Conservation (phyloP, 768 basidiomycete species). For the Tulasnella sp. region DNA sequence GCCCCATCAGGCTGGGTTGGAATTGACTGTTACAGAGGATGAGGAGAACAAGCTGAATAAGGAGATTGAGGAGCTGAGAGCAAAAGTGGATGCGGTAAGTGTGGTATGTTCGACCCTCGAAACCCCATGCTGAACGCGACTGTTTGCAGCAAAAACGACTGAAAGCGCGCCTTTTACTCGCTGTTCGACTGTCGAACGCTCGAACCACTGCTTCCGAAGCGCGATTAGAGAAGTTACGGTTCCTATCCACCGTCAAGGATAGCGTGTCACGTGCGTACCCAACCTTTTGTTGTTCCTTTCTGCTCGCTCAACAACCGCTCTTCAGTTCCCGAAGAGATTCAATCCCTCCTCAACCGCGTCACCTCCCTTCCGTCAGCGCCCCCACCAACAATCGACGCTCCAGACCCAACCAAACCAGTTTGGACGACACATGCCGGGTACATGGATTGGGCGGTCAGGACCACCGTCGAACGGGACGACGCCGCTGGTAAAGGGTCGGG, state of each 20-base stretch:
- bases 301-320: constrained; percentile 41
- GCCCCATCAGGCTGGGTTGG: constrained; percentile 69
- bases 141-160: constrained; percentile 59
- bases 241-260: constrained; percentile 43
- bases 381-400: constrained; percentile 16
- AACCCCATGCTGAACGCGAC: constrained; percentile 20
- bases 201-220: constrained; percentile 12
- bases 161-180: constrained; percentile 52
- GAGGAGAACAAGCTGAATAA: constrained; percentile 50
- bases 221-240: constrained; percentile 10
- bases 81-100: constrained; percentile 66
- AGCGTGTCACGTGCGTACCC: constrained; percentile 40
- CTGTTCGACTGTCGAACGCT: constrained; percentile 35
- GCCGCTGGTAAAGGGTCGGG: background rate
- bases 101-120: background rate
- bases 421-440: constrained; percentile 81
- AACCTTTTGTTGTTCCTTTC: constrained; percentile 40
- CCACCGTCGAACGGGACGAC: constrained; percentile 41
- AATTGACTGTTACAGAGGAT: constrained; percentile 59
- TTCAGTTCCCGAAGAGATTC: constrained; percentile 29
- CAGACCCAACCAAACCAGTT: constrained; percentile 61
- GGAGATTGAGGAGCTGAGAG: constrained; percentile 63
- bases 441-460: constrained; percentile 66
- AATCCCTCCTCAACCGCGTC: constrained; percentile 30
- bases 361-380: constrained; percentile 6